Evolutionary conservation across 2,329 filamentous ascomycete genomes (phyloP).

Genomic region (Colletotrichum acutatum): DNA sequence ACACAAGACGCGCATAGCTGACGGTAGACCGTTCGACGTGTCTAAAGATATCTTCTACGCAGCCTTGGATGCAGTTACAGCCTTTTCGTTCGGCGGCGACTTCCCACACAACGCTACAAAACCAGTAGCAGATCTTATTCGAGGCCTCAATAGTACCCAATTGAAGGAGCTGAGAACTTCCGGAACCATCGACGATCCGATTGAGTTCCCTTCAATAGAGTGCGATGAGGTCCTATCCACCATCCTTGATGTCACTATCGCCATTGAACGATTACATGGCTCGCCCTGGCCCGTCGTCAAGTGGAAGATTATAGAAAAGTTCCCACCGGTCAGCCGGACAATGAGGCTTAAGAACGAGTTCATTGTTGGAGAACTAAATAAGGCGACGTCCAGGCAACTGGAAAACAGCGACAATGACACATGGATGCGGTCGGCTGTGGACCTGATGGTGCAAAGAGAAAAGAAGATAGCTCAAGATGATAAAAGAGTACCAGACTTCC

Average conservation of each 20-base stretch:
- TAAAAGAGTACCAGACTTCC: not conserved
- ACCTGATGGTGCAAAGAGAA: slow-evolving; percentile 31
- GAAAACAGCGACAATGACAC: not conserved
- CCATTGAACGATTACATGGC: slow-evolving; percentile 1
- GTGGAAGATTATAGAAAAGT: slow-evolving; percentile 14
- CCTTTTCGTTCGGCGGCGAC: slow-evolving; percentile 41
- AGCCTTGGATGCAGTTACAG: slow-evolving; percentile 46
- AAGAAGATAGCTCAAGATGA: slow-evolving; percentile 23
- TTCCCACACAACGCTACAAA: slow-evolving; percentile 13
- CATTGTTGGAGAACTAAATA: slow-evolving; percentile 8
- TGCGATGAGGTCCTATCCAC: not conserved
- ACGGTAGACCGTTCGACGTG: slow-evolving; percentile 44
- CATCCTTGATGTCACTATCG: not conserved
- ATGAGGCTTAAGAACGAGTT: slow-evolving; percentile 4
- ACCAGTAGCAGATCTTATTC: slow-evolving; percentile 10
- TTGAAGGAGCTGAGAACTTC: not conserved
- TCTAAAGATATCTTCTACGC: slow-evolving; percentile 43
- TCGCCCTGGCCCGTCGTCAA: slow-evolving; percentile 11
- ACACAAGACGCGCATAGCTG: slow-evolving; percentile 42
- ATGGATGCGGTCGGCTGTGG: slow-evolving; percentile 27
- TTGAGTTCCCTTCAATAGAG: not conserved
- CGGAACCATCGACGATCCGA: not conserved
- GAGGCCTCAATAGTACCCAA: not conserved
- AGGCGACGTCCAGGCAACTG: not conserved
- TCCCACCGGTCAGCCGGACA: slow-evolving; percentile 2